Conservation (phyloP, 495 filamentous ascomycete genomes). For the Apodospora peruviana region DNA sequence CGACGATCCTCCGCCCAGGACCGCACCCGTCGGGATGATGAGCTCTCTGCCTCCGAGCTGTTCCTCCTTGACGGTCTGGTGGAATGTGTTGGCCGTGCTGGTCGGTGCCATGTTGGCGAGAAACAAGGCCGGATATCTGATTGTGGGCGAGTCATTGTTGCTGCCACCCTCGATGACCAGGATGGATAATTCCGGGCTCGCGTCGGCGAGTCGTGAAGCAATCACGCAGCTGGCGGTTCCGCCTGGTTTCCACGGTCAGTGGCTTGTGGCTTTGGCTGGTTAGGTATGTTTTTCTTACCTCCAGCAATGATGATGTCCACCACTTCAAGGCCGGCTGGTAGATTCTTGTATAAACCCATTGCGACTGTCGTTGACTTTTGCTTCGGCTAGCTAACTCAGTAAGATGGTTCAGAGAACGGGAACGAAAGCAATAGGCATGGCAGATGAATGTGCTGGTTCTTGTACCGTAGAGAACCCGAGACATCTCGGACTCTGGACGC, state of each 20-base stretch:
- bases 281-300: conserved; percentile 20
- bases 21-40: conserved; percentile 47
- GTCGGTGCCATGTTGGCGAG: conserved; percentile 23
- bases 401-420: no score
- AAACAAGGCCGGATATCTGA: conserved; percentile 38
- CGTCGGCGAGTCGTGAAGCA: conserved; percentile 43
- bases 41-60: conserved; percentile 39
- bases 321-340: conserved; percentile 24
- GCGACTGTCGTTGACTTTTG: no score
- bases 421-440: no score
- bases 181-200: conserved; percentile 42
- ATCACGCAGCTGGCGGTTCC: conserved; percentile 41
- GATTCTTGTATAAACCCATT: conserved; percentile 27
- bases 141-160: conserved; percentile 38
- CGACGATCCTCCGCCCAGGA: conserved; percentile 54
- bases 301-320: conserved; percentile 33
- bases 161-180: conserved; percentile 44
- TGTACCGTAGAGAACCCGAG: no score
- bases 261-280: no score
- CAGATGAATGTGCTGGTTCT: no score
- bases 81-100: conserved; percentile 30
- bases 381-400: no score
- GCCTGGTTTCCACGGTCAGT: conserved; percentile 21
- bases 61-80: conserved; percentile 23
- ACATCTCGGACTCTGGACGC: no score